Conservation (phyloP, 345 rosid species). For the Acer negundo region DNA sequence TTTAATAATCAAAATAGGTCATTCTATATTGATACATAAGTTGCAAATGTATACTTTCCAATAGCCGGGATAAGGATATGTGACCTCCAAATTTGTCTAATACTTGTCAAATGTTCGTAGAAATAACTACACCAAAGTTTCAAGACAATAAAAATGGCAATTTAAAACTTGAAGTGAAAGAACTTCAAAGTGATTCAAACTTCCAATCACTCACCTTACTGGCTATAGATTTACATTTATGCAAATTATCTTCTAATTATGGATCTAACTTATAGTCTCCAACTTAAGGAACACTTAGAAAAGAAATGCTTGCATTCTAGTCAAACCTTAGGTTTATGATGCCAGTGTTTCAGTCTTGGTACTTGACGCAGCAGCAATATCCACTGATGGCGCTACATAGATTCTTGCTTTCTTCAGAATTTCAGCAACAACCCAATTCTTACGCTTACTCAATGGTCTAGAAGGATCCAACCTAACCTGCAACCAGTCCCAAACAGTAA, state of each 20-base stretch:
- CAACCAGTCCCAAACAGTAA: background rate
- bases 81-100: background rate
- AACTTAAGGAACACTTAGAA: background rate
- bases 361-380: slow-evolving; percentile 19
- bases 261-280: background rate
- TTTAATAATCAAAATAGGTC: background rate
- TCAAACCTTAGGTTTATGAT: slow-evolving; percentile 36
- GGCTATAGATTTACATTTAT: too few species aligned
- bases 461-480: slow-evolving; percentile 88
- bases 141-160: background rate
- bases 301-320: background rate
- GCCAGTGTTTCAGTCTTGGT: slow-evolving; percentile 16
- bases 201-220: too few species aligned
- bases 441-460: slow-evolving; percentile 92
- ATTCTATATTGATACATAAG: background rate
- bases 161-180: background rate
- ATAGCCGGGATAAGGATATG: background rate
- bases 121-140: background rate
- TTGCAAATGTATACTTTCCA: background rate
- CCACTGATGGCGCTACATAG: slow-evolving; percentile 52
- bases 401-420: slow-evolving; percentile 83
- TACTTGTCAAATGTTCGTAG: background rate
- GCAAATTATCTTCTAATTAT: too few species aligned
- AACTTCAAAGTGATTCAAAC: background rate
- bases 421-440: slow-evolving; percentile 90